Evolutionary conservation across 169 alveolate species (phyloP), one percentile per base, ranked within the genome.

Genomic region (Eimeria praecox): DNA sequence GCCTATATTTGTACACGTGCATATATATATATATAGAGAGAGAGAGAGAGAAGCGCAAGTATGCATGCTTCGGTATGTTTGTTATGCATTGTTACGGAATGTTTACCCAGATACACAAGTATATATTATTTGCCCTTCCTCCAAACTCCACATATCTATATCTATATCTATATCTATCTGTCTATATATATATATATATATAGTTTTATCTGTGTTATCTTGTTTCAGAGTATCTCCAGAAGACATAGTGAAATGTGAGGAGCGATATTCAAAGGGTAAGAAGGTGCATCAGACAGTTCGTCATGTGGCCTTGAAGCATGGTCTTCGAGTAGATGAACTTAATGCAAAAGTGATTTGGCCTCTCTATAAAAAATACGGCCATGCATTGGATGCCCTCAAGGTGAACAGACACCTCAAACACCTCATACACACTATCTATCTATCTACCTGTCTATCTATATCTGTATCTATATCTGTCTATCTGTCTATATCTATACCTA

Each of bases 321-420:
- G 97, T 62, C 96, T 98, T 94, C 96, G 98, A 30, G 99, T 99
- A 38, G 99, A 98, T 95, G 98, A 96, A 64, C 97, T 99, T 40
- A 99, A 99, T 97, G 97, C 98, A 90, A 97, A 95, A 71, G 98
- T 99, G 73, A 98, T 98, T 49, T 99, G 99, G 99, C 99, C 99
- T 20, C 97, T 99, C 69, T 98, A 99, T 97, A 98, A 98, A 64
- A 98, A 97, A 78, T 98, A 98, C 95, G 99, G 98, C 30, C 99
- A 99, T 93, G 99, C 99, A 20, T 97, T 97, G 64, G 99, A 99
- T 95, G 99, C 99, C 24, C 98, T 99, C 85, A 98, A 98, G 97
- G 97, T 95, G 52, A 27, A 78, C n/a, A n/a, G n/a, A n/a, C n/a
- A n/a, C n/a, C n/a, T n/a, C n/a, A n/a, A n/a, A n/a, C n/a, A n/a